Evolutionary conservation across 345 rosid genomes (phyloP), one percentile per base, ranked within the genome.

Genomic region (Pistacia atlantica): DNA sequence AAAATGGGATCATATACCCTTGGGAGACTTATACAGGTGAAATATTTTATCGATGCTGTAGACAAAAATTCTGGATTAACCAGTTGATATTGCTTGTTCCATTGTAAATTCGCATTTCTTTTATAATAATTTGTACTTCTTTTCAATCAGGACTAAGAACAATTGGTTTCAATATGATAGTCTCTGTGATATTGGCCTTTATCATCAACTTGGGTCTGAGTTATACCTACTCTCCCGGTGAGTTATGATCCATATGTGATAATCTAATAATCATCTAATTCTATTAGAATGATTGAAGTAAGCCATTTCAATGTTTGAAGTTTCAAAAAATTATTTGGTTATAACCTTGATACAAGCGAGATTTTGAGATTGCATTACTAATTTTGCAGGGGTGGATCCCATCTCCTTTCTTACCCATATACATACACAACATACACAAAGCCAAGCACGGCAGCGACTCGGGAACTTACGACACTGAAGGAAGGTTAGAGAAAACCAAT

Each of bases 1-100:
- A 81, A 58, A 86, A 96, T 76, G 99, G 98, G 54, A 93, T 96
- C 72, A 67, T 96, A 70, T 96, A 96, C 59, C 98, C 99, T n/a
- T 92, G 97, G 99, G 99, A 93, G 81, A 96, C 98, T 72, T 96
- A 87, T 74, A 45, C 84, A 59, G 95, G 99, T 92, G 46, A 81
- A 61, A 55, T 20, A 18, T 10, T 14, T 38, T 16, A 38, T 56
- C 31, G 46, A 1, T 20, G 20, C 4, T 25, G n/a, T 9, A 16
- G 8, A 17, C 2, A 51, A 16, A 17, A 1, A 37, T 22, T 42
- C 46, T 42, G 46, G 46, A 42, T 42, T 42, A 42, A 42, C 46
- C 9, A 42, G 46, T 42, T 42, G 1, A 42, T 42, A 12, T 42
- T 20, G 61, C 11, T 5, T 51, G 22, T 13, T 55, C 38, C 38